Base-by-base conservation (phyloP, 148 eudicot species). In the Hydrangea macrophylla region DNA sequence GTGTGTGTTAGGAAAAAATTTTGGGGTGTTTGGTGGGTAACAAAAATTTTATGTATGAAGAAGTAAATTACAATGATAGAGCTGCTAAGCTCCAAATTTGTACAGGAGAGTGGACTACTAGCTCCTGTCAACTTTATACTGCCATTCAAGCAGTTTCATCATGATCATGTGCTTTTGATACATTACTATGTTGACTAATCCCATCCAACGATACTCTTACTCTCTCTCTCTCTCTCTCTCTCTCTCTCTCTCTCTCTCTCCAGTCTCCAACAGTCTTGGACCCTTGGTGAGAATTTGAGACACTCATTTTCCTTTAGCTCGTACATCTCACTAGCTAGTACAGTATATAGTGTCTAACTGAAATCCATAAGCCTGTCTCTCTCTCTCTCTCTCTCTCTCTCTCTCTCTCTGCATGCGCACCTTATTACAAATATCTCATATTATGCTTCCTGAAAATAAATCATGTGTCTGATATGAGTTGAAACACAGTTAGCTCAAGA, bases 121-220 rank as follows among this genome's bases (percentile, higher is more conserved):
- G 28, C 30, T 35, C 2, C 18, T 13, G 18, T 30, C 65, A 37
- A n/a, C 6, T 33, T 33, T 53, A 0, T 3, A 26, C n/a, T 22
- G 1, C n/a, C 32, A 22, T 68, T 68, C 68, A 68, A 36, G 37
- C 57, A 67, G 65, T 31, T 26, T 37, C n/a, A 59, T 67, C 60
- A 68, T 61, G 9, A 15, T n/a, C n/a, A n/a, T 39, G n/a, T 35
- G 26, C 66, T 60, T 70, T 50, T 61, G 60, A 73, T 68, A 55
- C 64, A 62, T 74, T 74, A 39, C 54, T 9, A 55, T 69, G 73
- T 75, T 75, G 78, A 75, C 78, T 75, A 75, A n/a, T 20, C 39
- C 60, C 73, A 75, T 45, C 24, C 70, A 35, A 17, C 45, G 4
- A 24, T 17, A 6, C 31, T 23, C 33, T 50, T 54, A 7, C 40